A percentile compares a stretch with the other conserved stretches of the same genome.
Conservation (phyloP, 176 grass and related monocot genomes). For the Cenchrus purpureus region DNA sequence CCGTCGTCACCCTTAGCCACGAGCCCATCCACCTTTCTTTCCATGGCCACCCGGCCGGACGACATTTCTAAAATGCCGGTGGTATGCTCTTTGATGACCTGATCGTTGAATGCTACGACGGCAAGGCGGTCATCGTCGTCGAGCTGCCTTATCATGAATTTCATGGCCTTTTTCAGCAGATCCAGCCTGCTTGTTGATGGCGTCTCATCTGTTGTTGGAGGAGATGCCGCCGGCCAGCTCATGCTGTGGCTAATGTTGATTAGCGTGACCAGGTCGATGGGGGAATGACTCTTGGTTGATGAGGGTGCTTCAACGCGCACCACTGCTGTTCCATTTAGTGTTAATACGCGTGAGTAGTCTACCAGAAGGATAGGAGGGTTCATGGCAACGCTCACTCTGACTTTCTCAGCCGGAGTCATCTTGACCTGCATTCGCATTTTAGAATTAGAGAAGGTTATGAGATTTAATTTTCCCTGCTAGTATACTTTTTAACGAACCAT, state of each 20-base stretch:
- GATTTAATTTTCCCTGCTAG: neutral
- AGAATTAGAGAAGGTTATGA: neutral
- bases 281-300: neutral
- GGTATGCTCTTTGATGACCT: neutral
- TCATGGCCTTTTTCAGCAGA: constrained; percentile 10
- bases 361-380: neutral
- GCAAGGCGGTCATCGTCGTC: neutral
- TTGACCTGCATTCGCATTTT: neutral
- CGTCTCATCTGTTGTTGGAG: neutral
- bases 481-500: too few species aligned
- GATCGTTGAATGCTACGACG: constrained; percentile 8
- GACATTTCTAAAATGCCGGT: constrained; percentile 9
- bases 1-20: constrained; percentile 4
- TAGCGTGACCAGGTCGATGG: neutral
- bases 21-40: constrained; percentile 12
- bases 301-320: constrained; percentile 9
- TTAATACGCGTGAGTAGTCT: neutral
- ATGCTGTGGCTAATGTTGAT: neutral
- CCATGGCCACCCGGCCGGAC: neutral
- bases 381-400: neutral
- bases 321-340: neutral
- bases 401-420: neutral
- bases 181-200: neutral
- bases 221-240: neutral
- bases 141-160: constrained; percentile 13